Conservation (phyloP, 2,329 filamentous ascomycete genomes). For the Coniochaeta sp. region DNA sequence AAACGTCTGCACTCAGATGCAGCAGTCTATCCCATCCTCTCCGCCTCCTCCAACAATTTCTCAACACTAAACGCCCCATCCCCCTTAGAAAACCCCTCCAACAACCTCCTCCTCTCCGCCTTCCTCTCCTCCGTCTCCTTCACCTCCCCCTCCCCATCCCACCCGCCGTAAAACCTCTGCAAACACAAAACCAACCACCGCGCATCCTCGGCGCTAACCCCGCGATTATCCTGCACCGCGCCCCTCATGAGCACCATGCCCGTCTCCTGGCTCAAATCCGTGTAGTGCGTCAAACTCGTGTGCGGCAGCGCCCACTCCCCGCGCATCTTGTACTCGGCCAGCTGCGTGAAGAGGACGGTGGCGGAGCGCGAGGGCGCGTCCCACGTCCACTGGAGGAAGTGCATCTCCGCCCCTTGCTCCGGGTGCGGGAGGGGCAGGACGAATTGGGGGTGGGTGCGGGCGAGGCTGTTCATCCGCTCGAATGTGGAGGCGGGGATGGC, state of each 20-base stretch:
- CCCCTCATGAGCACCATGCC: conserved; percentile 84
- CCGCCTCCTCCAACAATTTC: conserved; percentile 79
- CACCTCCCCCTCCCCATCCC: conserved; percentile 37
- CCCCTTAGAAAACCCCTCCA: conserved; percentile 77
- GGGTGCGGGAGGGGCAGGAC: conserved; percentile 76
- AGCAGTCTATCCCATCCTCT: conserved; percentile 58
- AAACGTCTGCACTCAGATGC: background rate
- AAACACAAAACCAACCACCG: conserved; percentile 86
- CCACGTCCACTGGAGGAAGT: conserved; percentile 95
- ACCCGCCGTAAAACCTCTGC: conserved; percentile 83
- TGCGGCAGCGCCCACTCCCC: conserved; percentile 88
- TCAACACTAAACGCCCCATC: conserved; percentile 77
- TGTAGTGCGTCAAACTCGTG: conserved; percentile 87
- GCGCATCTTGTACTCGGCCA: conserved; percentile 86
- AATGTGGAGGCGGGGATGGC: conserved; percentile 71
- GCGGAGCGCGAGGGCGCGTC: conserved; percentile 57
- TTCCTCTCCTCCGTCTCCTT: conserved; percentile 34
- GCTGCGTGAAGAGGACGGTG: conserved; percentile 85
- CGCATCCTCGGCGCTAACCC: conserved; percentile 74
- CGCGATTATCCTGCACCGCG: conserved; percentile 65
- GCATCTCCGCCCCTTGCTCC: conserved; percentile 73
- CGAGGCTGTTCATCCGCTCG: conserved; percentile 61
- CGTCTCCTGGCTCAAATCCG: conserved; percentile 67
- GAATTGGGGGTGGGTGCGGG: conserved; percentile 75
- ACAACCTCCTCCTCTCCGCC: conserved; percentile 58